Conservation (phyloP, 768 basidiomycete species). For the Suillus subalutaceus region DNA sequence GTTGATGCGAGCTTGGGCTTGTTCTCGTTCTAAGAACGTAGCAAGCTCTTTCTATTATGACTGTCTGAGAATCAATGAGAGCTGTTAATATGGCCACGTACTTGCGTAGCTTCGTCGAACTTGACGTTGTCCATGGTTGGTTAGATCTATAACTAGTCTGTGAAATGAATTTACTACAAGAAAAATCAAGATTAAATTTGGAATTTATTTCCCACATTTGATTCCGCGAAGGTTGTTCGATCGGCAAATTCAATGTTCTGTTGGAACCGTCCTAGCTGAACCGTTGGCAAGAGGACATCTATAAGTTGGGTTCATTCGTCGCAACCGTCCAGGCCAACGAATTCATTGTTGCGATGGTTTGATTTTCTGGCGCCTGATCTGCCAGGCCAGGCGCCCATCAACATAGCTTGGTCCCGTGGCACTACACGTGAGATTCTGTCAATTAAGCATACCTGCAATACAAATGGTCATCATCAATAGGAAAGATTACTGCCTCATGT, state of each 20-base stretch:
- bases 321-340: neutral
- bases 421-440: slow-evolving; percentile 42
- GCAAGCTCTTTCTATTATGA: slow-evolving; percentile 75
- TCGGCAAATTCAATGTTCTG: neutral
- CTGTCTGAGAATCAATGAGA: slow-evolving; percentile 13
- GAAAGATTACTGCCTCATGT: slow-evolving; percentile 32
- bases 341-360: neutral
- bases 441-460: slow-evolving; percentile 17
- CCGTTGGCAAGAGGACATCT: slow-evolving; percentile 2
- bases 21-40: slow-evolving; percentile 79
- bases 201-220: slow-evolving; percentile 9
- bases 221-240: slow-evolving; percentile 18
- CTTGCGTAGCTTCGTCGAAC: slow-evolving; percentile 82
- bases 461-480: slow-evolving; percentile 23
- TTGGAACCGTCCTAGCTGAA: neutral
- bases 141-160: neutral
- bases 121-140: slow-evolving; percentile 49
- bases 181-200: slow-evolving; percentile 24
- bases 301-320: slow-evolving; percentile 3
- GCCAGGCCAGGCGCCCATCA: neutral
- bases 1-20: slow-evolving; percentile 74
- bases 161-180: neutral
- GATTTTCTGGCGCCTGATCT: neutral
- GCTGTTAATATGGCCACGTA: slow-evolving; percentile 28
- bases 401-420: slow-evolving; percentile 6